Evolutionary conservation across 2,329 filamentous ascomycete genomes (phyloP).

Genomic region (Colletotrichum sp.): DNA sequence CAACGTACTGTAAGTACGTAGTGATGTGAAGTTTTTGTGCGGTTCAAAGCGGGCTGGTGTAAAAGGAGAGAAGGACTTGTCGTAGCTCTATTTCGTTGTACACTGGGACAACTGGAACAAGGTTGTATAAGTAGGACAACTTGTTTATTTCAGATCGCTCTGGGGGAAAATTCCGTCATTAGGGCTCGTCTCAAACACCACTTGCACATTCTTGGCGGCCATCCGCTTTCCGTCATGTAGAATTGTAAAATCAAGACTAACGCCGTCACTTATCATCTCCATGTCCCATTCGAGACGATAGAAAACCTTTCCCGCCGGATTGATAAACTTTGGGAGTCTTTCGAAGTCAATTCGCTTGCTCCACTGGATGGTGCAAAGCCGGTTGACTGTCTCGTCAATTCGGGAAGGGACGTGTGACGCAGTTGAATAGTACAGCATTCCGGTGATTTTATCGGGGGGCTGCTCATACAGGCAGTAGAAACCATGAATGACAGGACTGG

Average conservation of each 20-base stretch:
- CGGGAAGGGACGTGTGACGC: neutral
- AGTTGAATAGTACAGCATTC: neutral
- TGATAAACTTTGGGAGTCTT: slow-evolving; percentile 19
- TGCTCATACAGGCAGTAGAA: neutral
- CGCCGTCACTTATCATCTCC: slow-evolving; percentile 23
- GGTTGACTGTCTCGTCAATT: accelerated
- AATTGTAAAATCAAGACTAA: slow-evolving; percentile 25
- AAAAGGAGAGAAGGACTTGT: neutral
- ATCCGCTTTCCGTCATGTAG: slow-evolving; percentile 17
- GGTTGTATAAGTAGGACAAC: neutral
- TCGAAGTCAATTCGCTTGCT: slow-evolving; percentile 1
- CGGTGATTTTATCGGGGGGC: neutral
- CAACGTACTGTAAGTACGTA: neutral
- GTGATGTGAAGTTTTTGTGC: neutral
- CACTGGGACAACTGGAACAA: neutral
- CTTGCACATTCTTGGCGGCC: slow-evolving; percentile 18
- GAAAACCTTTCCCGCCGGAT: slow-evolving; percentile 11
- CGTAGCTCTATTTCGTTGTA: neutral
- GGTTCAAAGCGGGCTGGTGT: neutral
- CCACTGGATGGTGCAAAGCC: slow-evolving; percentile 25
- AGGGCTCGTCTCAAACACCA: neutral
- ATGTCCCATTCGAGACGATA: neutral
- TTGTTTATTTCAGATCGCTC: neutral
- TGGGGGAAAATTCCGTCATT: neutral
- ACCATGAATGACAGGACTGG: accelerated